phyloP scores from a whole-genome alignment of 345 rosid species.

The Heritiera littoralis region DNA sequence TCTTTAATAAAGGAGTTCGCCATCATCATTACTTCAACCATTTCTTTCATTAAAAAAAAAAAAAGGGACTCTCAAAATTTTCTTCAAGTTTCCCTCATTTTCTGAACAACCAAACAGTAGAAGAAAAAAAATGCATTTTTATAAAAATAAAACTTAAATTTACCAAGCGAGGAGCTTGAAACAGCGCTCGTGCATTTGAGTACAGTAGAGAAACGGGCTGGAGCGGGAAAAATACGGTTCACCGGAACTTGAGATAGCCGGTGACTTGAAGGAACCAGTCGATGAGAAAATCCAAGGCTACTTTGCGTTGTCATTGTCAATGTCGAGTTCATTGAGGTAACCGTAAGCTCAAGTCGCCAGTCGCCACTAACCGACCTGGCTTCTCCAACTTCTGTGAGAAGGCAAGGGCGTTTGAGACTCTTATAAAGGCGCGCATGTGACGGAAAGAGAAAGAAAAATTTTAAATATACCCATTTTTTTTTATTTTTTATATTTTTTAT shows the following conservation, averaged over 20 bases:
- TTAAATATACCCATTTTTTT: no score
- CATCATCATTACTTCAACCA: background rate
- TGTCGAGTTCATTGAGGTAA: background rate
- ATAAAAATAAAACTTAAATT: slow-evolving; percentile 16
- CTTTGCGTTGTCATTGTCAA: slow-evolving; percentile 1
- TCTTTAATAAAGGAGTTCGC: background rate
- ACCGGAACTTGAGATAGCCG: slow-evolving; percentile 9
- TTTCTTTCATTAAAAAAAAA: background rate
- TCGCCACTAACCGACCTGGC: background rate
- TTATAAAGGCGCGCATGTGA: no score
- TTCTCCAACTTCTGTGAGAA: background rate
- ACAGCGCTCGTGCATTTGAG: slow-evolving; percentile 13
- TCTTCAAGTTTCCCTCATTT: slow-evolving; percentile 7
- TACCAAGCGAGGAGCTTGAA: slow-evolving; percentile 38
- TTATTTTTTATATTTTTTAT: no score
- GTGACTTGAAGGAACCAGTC: background rate
- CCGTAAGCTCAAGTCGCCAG: background rate
- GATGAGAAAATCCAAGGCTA: background rate
- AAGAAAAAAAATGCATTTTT: background rate
- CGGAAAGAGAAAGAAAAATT: no score
- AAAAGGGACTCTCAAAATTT: background rate
- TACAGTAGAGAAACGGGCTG: background rate
- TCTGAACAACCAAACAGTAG: slow-evolving; percentile 23
- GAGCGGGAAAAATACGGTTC: slow-evolving; percentile 2
- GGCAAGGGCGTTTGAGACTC: no score